These are phyloP conservation scores for Aspergillus cavernicola DNA, from an alignment of 495 filamentous ascomycete species.

Conservation along the genomic window DNA sequence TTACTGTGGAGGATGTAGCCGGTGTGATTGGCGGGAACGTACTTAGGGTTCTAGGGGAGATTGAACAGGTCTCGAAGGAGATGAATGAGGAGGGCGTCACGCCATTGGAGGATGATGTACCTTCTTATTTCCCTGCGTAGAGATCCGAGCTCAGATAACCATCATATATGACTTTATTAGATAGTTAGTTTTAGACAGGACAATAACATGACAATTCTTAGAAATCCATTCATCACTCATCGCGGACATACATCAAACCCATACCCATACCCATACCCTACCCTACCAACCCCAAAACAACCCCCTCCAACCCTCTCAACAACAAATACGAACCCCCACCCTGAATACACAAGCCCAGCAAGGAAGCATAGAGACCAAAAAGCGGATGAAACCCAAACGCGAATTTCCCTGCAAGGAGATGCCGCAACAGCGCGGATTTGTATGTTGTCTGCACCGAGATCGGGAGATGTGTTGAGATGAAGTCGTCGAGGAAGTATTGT, in stretches of 20 bases:
- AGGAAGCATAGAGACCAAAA: neutral
- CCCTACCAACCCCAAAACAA: too few species aligned
- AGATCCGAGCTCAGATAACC: too few species aligned
- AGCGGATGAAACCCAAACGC: neutral
- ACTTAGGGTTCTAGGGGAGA: constrained; percentile 71
- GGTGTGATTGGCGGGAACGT: constrained; percentile 72
- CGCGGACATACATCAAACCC: too few species aligned
- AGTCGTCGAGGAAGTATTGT: neutral
- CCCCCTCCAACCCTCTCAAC: too few species aligned
- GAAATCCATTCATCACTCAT: too few species aligned
- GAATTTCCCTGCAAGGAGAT: neutral
- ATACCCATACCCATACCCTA: too few species aligned
- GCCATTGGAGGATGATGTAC: constrained; percentile 56
- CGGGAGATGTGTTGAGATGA: neutral
- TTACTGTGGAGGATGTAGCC: constrained; percentile 61
- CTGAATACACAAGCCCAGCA: too few species aligned
- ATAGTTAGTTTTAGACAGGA: too few species aligned
- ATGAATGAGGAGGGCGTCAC: constrained; percentile 57
- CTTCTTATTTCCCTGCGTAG: neutral
- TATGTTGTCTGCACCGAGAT: neutral
- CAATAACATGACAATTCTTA: too few species aligned
- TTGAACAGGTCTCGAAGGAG: constrained; percentile 60
- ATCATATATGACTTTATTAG: too few species aligned
- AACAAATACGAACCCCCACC: too few species aligned
- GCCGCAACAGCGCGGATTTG: neutral